Evolutionary conservation across 2,329 filamentous ascomycete species (phyloP).

Genomic region (Escovopsis sp.): DNA sequence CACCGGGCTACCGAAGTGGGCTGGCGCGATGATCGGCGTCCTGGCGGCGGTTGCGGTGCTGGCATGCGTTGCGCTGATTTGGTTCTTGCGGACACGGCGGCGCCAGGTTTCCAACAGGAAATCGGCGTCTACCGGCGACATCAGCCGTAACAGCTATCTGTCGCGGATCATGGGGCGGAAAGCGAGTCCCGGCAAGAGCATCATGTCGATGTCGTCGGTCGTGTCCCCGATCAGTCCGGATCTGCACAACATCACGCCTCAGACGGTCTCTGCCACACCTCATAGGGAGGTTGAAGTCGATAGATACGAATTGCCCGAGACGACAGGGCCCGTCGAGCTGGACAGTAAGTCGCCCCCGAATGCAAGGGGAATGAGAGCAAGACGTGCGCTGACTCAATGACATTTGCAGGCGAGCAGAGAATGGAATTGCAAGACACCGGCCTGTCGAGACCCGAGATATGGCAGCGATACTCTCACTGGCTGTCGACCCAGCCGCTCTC

Average conservation of each 20-base stretch:
- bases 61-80: slow-evolving; percentile 32
- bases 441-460: slow-evolving; percentile 24
- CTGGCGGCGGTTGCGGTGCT: slow-evolving; percentile 44
- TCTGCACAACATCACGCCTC: slow-evolving; percentile 19
- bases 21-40: slow-evolving; percentile 47
- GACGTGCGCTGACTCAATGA: background rate
- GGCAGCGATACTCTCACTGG: slow-evolving; percentile 19
- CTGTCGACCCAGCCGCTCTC: slow-evolving; percentile 7
- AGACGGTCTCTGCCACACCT: slow-evolving; percentile 5
- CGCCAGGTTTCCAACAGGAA: slow-evolving; percentile 29
- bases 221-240: slow-evolving; percentile 26
- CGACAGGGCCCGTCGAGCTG: slow-evolving; percentile 31
- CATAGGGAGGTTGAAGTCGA: background rate
- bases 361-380: too few species aligned
- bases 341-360: slow-evolving; percentile 21
- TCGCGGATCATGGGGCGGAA: slow-evolving; percentile 8
- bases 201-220: slow-evolving; percentile 29
- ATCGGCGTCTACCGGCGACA: background rate
- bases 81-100: slow-evolving; percentile 38
- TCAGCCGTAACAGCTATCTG: slow-evolving; percentile 5
- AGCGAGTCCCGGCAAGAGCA: slow-evolving; percentile 20
- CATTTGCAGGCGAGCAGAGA: slow-evolving; percentile 19
- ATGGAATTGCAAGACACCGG: slow-evolving; percentile 32
- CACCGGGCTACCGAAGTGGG: slow-evolving; percentile 36
- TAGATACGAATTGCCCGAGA: slow-evolving; percentile 29